Conservation (phyloP, 164 flowering plant species). For the Vitis amurensis region DNA sequence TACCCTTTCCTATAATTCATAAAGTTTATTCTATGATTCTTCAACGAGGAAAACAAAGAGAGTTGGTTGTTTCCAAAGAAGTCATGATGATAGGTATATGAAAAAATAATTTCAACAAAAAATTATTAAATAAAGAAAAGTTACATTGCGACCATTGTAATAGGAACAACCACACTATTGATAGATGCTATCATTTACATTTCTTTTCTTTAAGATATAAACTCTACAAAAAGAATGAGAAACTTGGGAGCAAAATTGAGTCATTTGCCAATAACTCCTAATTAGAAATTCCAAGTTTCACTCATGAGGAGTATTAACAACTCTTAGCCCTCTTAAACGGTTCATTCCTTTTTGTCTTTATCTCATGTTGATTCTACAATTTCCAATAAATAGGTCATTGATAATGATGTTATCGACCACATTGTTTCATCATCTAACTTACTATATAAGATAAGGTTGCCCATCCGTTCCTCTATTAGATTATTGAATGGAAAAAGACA, state of each 20-base stretch:
- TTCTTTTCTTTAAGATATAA: background rate
- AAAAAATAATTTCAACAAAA: too few species aligned
- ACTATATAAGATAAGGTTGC: too few species aligned
- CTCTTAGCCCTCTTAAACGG: background rate
- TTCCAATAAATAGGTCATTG: conserved; percentile 1
- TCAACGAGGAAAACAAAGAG: conserved; percentile 5
- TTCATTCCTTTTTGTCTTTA: too few species aligned
- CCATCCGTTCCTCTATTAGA: too few species aligned
- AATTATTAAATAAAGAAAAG: too few species aligned
- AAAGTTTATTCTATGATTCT: background rate
- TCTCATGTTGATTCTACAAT: too few species aligned
- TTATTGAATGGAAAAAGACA: background rate
- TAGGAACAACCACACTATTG: background rate
- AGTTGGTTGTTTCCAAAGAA: background rate
- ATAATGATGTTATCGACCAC: background rate
- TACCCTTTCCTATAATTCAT: background rate
- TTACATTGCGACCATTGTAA: background rate
- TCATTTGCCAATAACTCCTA: too few species aligned
- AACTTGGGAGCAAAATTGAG: background rate
- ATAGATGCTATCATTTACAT: background rate
- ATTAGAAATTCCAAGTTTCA: background rate
- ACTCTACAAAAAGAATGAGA: background rate
- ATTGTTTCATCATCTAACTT: too few species aligned
- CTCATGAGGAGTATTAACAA: background rate
- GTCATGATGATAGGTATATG: background rate